Percentiles rank a stretch among this genome's conserved stretches.
phyloP scores from a whole-genome alignment of 257 asterid species.

The Apocynum venetum region DNA sequence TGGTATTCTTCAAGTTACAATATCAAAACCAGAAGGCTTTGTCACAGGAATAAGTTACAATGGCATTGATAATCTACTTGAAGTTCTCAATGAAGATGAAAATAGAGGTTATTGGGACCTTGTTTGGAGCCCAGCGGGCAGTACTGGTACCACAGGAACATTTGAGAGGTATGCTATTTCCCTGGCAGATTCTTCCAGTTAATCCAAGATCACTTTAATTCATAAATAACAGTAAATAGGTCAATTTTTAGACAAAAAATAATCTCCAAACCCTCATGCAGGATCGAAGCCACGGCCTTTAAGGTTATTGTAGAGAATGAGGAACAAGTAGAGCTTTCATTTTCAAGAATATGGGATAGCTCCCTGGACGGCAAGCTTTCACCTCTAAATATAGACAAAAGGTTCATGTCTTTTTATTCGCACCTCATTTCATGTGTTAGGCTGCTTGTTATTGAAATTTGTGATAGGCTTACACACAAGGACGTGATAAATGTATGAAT shows the following conservation, averaged over 20 bases:
- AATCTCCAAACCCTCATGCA: conserved; percentile 20
- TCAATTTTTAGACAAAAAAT: no score
- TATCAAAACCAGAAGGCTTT: conserved; percentile 63
- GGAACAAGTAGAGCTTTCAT: conserved; percentile 43
- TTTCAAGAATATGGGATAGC: conserved; percentile 44
- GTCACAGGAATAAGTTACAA: conserved; percentile 50
- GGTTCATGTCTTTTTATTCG: conserved; percentile 22
- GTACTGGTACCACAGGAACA: conserved; percentile 43
- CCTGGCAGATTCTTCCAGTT: not conserved
- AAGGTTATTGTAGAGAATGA: conserved; percentile 40
- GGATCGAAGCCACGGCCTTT: conserved; percentile 33
- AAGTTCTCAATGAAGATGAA: conserved; percentile 40
- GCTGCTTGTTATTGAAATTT: no score
- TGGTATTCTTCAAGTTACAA: conserved; percentile 52
- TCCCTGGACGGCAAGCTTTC: conserved; percentile 48
- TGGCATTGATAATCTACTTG: conserved; percentile 57
- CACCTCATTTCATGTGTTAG: no score
- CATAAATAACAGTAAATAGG: no score
- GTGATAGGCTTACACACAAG: no score
- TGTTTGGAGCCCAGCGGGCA: conserved; percentile 52
- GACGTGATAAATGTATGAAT: no score
- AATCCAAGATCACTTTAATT: no score
- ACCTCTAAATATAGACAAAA: conserved; percentile 65
- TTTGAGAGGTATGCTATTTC: conserved; percentile 36
- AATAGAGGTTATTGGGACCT: conserved; percentile 81